Evolutionary conservation across 176 grass and related monocot genomes (phyloP).

Genomic region (Paspalum vaginatum): DNA sequence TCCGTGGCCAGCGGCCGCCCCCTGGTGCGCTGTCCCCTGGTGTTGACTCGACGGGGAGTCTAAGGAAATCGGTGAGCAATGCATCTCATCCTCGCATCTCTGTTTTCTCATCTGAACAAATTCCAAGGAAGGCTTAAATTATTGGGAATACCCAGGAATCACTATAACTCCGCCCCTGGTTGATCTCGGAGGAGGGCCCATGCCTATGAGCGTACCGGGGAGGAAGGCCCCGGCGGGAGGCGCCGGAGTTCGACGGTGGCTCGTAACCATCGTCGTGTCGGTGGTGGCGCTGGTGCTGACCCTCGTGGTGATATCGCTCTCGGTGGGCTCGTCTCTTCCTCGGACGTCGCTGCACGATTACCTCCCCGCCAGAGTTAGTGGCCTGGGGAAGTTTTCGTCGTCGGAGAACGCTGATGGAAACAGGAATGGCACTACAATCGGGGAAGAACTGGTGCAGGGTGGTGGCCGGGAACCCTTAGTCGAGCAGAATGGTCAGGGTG

Average conservation of each 20-base stretch:
- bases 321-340: conserved; percentile 49
- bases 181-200: conserved; percentile 6
- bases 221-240: conserved; percentile 42
- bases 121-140: no score
- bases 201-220: conserved; percentile 39
- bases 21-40: no score
- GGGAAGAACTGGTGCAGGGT: conserved; percentile 28
- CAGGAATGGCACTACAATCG: background rate
- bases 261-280: conserved; percentile 49
- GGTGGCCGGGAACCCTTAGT: conserved; percentile 25
- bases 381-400: conserved; percentile 6
- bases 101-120: no score
- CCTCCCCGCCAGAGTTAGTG: conserved; percentile 24
- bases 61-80: no score
- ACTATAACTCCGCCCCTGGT: no score
- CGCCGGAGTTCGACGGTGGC: conserved; percentile 44
- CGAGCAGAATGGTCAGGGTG: conserved; percentile 36
- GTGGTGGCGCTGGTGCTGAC: conserved; percentile 56
- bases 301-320: conserved; percentile 64
- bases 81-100: no score
- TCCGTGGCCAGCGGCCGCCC: no score
- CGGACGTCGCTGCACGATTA: conserved; percentile 51
- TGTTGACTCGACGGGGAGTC: no score
- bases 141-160: no score
- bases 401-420: conserved; percentile 15